Evolutionary conservation across 345 rosid genomes (phyloP).

Genomic region (Acer negundo): DNA sequence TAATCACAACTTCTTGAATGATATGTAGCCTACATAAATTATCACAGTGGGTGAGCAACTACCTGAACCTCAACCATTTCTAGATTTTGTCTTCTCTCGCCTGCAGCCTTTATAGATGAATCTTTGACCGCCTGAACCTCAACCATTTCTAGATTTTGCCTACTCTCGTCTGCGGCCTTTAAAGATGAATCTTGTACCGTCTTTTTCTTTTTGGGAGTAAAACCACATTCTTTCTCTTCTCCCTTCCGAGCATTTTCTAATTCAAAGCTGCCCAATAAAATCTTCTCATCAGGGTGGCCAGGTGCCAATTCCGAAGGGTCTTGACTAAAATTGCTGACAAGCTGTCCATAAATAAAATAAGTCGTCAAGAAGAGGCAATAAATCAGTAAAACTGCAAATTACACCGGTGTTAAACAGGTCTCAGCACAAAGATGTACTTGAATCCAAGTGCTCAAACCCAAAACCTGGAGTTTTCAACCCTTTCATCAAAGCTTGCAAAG

Average conservation of each 20-base stretch:
- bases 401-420: background rate
- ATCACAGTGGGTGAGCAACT: background rate
- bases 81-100: slow-evolving; percentile 13
- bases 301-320: slow-evolving; percentile 21
- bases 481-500: background rate
- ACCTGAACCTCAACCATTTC: slow-evolving; percentile 27
- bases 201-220: slow-evolving; percentile 14
- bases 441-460: background rate
- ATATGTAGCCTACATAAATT: slow-evolving; percentile 1
- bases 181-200: slow-evolving; percentile 22
- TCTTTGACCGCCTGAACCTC: slow-evolving; percentile 23
- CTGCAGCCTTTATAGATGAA: slow-evolving; percentile 24
- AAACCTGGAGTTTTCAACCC: slow-evolving; percentile 3
- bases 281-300: slow-evolving; percentile 25
- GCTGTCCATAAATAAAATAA: slow-evolving; percentile 29
- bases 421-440: background rate
- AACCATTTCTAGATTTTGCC: slow-evolving; percentile 11
- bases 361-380: slow-evolving; percentile 19
- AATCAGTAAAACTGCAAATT: background rate
- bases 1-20: background rate
- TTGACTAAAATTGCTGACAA: slow-evolving; percentile 8
- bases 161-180: slow-evolving; percentile 24
- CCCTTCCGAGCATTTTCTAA: slow-evolving; percentile 10
- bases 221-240: slow-evolving; percentile 19
- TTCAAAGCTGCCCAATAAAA: slow-evolving; percentile 5